Base-by-base conservation (phyloP, 2,329 filamentous ascomycete genomes). In the Knufia petricola region DNA sequence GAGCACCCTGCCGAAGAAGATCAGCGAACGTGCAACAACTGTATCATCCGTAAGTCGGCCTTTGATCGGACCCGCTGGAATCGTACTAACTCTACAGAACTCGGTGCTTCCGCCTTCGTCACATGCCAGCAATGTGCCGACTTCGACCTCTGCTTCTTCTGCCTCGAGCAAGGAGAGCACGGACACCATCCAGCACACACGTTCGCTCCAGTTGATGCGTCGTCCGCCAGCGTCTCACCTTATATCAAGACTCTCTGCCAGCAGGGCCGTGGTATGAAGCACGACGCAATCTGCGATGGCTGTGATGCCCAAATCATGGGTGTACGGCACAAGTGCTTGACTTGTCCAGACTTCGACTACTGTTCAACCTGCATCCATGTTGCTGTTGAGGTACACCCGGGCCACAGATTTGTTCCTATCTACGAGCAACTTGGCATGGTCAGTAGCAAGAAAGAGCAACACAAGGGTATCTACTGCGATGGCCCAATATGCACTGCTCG, bases 321-420 rank as follows among this genome's bases (percentile, higher is more conserved):
- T 59, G 76, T 95, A 50, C 90, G 92, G 58, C 84, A 96, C 78
- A 98, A 98, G 76, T 98, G 92, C 66, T 75, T 96, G 55, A 83
- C 87, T 64, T 98, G 92, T 72, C 92, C 94, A 37, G 92, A 98
- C 66, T 98, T 87, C 85, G 92, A 98, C 62, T 96, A 86, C 70
- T 98, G 92, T 73, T 75, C 77, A 20, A 72, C 78, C 7, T 98
- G 94, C 67, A 67, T 87, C 50, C 69, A 74, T 59, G 78, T 75
- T 56, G 83, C 86, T 38, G 66, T 69, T 52, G 75, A 79, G 59
- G 79, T 77, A 43, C 94, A 98, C 64, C 80, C 86, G 15, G 75
- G 77, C 49, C 92, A 98, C 66, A 85, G 89, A 57, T 96, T 98
- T 63, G 86, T 86, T 10, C 80, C 87, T 36, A 77, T 98, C 57